Evolutionary conservation across 192 early-diverging fungal genomes (phyloP), one percentile per base, ranked within the genome.

Genomic region (Backusella morwellensis): DNA sequence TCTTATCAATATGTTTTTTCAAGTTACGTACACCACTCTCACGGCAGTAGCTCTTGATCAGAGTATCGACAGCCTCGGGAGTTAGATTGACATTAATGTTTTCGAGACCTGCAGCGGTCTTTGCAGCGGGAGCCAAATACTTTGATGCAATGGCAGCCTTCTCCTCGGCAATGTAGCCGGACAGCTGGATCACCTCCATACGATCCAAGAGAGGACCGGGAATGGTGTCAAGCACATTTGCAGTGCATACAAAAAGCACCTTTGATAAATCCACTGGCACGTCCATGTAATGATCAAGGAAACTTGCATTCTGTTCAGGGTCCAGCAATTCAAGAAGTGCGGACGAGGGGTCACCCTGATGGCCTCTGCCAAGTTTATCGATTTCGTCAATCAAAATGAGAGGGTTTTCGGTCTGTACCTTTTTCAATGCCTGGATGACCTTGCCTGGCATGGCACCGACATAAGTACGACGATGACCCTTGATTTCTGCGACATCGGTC

Each of bases 401-500:
- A 17, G 97, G 97, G 82, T 99, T 99, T 84, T 98, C 97, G 0
- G 98, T 98, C 83, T 99, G 96, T 6, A 99, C 98, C 56, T 97
- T 97, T 81, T 99, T 99, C 75, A 99, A 83, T 1, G 98, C 98
- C 85, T 99, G 98, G 29, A 99, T 91, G 17, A 99, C 96, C 83
- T 99, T 99, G 50, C 98, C 98, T 21, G 98, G 98, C 98, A 99
- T 99, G 6, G 98, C 98, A 59, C 98, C 98, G 9, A 99, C 98
- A 82, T 99, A 99, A 5, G 98, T 99, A 67, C 98, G 88, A 41
- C 98, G 92, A 85, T 98, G 98, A 32, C 97, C 98, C 89, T 99
- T 99, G 82, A 99, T 98, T 83, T 99, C 98, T 21, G 98, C 98
- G 19, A 98, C 98, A 79, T 99, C 98, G 0, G 94, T 96, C 78